These are phyloP conservation scores for Stemphylium beticola DNA, from an alignment of 2,329 filamentous ascomycete genomes.

Conservation along the genomic window DNA sequence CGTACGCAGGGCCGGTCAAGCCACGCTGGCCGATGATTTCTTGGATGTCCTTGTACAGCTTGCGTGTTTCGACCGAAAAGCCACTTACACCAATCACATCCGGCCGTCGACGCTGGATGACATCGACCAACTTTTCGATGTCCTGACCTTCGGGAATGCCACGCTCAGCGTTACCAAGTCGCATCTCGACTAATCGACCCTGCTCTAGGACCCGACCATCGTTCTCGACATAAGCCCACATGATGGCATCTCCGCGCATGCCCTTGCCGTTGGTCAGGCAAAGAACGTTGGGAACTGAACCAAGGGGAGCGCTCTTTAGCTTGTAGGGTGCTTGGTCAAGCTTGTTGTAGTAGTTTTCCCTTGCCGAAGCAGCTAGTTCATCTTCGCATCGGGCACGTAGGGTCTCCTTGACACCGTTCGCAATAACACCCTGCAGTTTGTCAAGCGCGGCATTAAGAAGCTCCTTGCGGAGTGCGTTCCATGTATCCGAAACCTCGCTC, in stretches of 20 bases:
- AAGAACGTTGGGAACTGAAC: slow-evolving; percentile 85
- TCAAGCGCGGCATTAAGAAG: slow-evolving; percentile 80
- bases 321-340: slow-evolving; percentile 97
- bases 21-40: slow-evolving; percentile 78
- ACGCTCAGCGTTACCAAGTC: slow-evolving; percentile 70
- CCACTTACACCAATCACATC: slow-evolving; percentile 92
- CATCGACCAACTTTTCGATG: slow-evolving; percentile 74
- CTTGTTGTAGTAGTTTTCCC: slow-evolving; percentile 86
- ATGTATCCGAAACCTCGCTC: slow-evolving; percentile 91
- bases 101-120: slow-evolving; percentile 79
- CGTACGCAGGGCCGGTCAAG: slow-evolving; percentile 80
- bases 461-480: slow-evolving; percentile 87
- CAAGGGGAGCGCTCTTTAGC: slow-evolving; percentile 87
- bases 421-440: slow-evolving; percentile 83
- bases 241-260: slow-evolving; percentile 78
- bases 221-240: slow-evolving; percentile 93
- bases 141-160: slow-evolving; percentile 68
- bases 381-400: slow-evolving; percentile 91
- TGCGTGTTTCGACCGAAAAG: slow-evolving; percentile 84
- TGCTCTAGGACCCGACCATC: slow-evolving; percentile 88
- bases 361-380: slow-evolving; percentile 83
- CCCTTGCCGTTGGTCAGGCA: slow-evolving; percentile 86
- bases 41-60: slow-evolving; percentile 80
- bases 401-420: slow-evolving; percentile 92
- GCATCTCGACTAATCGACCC: slow-evolving; percentile 82